Base-by-base conservation (phyloP, 2,329 filamentous ascomycete genomes). In the Bipolaris victoriae region DNA sequence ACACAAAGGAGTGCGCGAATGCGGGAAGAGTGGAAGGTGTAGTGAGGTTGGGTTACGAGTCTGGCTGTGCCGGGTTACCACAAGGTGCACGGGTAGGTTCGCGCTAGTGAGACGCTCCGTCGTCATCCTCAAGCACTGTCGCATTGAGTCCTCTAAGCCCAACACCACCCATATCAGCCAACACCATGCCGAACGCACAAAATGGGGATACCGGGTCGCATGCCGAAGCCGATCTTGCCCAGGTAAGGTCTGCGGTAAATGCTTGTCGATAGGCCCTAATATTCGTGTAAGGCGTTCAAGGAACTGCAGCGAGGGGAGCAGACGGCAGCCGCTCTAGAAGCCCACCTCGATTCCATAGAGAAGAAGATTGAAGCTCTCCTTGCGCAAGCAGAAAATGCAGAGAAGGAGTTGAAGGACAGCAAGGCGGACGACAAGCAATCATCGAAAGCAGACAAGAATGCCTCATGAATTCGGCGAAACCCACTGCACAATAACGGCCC, bases 311-410 rank as follows among this genome's bases (percentile, higher is more conserved):
- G 81, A 57, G 84, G 84, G 66, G 84, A 87, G 72, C 77, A 77
- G 57, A 82, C 84, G 31, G 84, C 84, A 5, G 75, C 81, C 26
- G 82, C 80, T 18, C 71, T 87, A 29, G 84, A 87, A 67, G 79
- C 78, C 58, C 81, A 85, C 63, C 78, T 87, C 31, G 79, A 78
- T 55, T 76, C 76, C 22, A 77, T 87, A 51, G 84, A 87, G 67
- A 78, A 76, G 52, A 83, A 82, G 70, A 85, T 87, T 46, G 81
- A 84, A 61, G 78, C 80, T 43, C 68, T 85, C 5, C 73, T 85
- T 16, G 81, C 79, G 15, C 78, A 79, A 52, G 79, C 82, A 18
- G 80, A 81, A 57, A 75, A 76, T 52, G 75, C 79, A 3, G 68
- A 74, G 69, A 61, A 64, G 49, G 67, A 67, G 7, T 52, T 73